phyloP scores from a whole-genome alignment of 2,329 filamentous ascomycete genomes.

The Cadophora sp. region DNA sequence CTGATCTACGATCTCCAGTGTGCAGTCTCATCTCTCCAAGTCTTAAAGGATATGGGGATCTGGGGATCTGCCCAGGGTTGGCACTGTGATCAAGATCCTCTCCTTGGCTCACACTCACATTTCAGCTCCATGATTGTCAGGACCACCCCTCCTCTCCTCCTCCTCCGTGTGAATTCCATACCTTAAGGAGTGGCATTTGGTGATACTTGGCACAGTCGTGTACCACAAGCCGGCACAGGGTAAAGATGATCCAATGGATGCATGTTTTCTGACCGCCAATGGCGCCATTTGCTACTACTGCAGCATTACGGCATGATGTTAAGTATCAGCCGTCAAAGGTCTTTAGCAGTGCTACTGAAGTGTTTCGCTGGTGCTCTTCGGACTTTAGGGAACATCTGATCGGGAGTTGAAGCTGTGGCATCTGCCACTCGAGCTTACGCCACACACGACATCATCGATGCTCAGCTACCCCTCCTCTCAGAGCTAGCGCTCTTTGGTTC shows the following conservation, averaged over 20 bases:
- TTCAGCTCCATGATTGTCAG: background rate
- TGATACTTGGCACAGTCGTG: conserved; percentile 3
- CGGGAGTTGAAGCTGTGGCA: conserved; percentile 10
- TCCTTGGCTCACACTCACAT: too few species aligned
- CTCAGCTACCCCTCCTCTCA: conserved; percentile 22
- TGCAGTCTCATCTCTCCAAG: background rate
- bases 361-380: background rate
- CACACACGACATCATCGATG: conserved; percentile 29
- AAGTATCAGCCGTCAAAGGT: conserved; percentile 9
- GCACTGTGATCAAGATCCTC: background rate
- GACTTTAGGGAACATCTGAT: background rate
- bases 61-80: conserved; percentile 10
- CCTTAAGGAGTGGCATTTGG: background rate
- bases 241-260: background rate
- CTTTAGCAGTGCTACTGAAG: background rate
- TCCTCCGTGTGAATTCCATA: background rate
- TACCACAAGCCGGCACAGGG: background rate
- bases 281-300: conserved; percentile 15
- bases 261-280: conserved; percentile 16
- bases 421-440: conserved; percentile 24
- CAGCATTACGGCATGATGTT: conserved; percentile 20
- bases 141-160: background rate
- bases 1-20: background rate
- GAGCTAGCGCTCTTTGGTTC: background rate
- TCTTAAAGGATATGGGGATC: too few species aligned